These are phyloP conservation scores for Debaryomyces fabryi DNA, from an alignment of 1,139 yeast species.

Conservation along the genomic window DNA sequence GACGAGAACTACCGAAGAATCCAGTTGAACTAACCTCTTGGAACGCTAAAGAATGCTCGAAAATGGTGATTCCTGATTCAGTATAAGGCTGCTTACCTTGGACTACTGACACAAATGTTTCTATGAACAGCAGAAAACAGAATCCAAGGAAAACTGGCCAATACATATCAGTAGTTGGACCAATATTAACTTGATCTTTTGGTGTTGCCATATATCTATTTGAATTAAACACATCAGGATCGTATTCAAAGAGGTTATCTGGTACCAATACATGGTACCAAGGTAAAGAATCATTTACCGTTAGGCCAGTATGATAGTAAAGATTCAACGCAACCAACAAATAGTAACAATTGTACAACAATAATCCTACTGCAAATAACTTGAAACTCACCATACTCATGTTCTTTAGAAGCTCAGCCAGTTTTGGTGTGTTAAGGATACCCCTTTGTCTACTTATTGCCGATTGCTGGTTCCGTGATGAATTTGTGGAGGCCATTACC, in stretches of 20 bases:
- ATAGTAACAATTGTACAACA: slow-evolving; percentile 35
- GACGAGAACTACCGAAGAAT: slow-evolving; percentile 27
- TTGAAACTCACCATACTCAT: slow-evolving; percentile 35
- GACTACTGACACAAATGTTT: slow-evolving; percentile 65
- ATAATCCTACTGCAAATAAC: slow-evolving; percentile 35
- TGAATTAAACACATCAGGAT: slow-evolving; percentile 27
- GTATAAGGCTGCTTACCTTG: slow-evolving; percentile 61
- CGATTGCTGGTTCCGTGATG: slow-evolving; percentile 25
- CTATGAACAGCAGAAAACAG: slow-evolving; percentile 68
- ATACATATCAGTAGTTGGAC: slow-evolving; percentile 58
- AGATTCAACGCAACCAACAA: slow-evolving; percentile 43
- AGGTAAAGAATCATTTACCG: slow-evolving; percentile 22
- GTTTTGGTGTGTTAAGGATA: slow-evolving; percentile 14
- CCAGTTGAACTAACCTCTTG: slow-evolving; percentile 64
- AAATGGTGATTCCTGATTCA: slow-evolving; percentile 71
- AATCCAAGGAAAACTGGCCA: slow-evolving; percentile 67
- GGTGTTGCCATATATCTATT: slow-evolving; percentile 41
- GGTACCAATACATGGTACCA: slow-evolving; percentile 23
- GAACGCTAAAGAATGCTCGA: slow-evolving; percentile 74
- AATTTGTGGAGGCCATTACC: slow-evolving; percentile 65
- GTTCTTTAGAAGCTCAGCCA: slow-evolving; percentile 23
- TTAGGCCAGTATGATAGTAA: slow-evolving; percentile 23
- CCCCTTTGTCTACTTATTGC: slow-evolving; percentile 21
- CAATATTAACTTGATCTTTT: slow-evolving; percentile 36
- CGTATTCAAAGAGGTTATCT: slow-evolving; percentile 37